Conservation (phyloP, 306 rosid species). For the Prunus campanulata region DNA sequence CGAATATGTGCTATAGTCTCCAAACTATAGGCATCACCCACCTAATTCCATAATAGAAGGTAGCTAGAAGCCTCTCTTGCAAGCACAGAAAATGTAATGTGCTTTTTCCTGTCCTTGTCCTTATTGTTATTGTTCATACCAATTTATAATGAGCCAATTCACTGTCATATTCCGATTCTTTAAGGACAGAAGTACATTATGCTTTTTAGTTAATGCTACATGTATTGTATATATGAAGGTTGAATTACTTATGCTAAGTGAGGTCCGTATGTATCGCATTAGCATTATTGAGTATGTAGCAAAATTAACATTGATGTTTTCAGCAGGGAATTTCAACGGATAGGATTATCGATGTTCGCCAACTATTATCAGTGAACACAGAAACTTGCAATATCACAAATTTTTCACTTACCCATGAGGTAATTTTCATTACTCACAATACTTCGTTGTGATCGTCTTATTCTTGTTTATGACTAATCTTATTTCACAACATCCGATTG, state of each 20-base stretch:
- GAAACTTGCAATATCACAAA: constrained; percentile 77
- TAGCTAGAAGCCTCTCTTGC: constrained; percentile 4
- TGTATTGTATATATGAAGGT: no score
- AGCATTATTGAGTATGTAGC: no score
- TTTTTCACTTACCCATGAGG: constrained; percentile 81
- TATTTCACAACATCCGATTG: background rate
- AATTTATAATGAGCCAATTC: background rate
- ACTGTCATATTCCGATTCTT: background rate
- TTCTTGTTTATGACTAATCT: background rate
- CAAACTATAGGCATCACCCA: background rate
- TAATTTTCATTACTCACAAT: constrained; percentile 19
- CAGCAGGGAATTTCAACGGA: constrained; percentile 98
- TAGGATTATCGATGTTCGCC: constrained; percentile 74
- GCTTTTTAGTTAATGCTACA: no score
- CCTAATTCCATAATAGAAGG: constrained; percentile 6
- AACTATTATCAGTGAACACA: constrained; percentile 58
- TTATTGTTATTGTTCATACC: background rate
- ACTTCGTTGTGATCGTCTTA: background rate
- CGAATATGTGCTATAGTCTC: constrained; percentile 5
- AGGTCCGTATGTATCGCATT: no score
- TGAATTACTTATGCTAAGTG: background rate
- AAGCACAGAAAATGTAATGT: constrained; percentile 2
- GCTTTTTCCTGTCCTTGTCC: background rate
- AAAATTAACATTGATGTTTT: background rate
- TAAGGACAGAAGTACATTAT: background rate